These are phyloP conservation scores for Russula lepida DNA, from an alignment of 768 basidiomycete genomes.

Conservation along the genomic window DNA sequence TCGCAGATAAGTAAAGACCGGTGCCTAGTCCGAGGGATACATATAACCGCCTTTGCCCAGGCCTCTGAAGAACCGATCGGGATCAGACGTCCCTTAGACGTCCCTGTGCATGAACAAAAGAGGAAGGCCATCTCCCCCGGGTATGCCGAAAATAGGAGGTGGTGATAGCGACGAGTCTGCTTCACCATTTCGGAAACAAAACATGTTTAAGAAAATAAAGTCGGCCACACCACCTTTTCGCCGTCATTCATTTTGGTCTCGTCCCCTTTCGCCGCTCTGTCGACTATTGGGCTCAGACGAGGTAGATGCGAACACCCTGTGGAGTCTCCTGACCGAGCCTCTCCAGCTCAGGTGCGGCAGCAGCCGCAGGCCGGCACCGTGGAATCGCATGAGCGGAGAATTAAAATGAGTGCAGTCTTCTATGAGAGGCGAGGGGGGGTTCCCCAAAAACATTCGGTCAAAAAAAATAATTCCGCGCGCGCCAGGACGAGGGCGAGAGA, in stretches of 20 bases:
- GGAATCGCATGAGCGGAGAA: neutral
- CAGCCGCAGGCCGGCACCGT: neutral
- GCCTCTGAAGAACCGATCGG: neutral
- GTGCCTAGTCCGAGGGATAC: neutral
- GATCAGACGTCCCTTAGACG: neutral
- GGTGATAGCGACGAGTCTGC: neutral
- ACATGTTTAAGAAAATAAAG: neutral
- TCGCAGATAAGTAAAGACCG: neutral
- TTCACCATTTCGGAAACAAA: neutral
- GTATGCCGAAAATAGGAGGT: neutral
- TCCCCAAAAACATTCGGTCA: neutral
- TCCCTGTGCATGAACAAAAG: neutral
- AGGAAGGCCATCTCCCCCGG: neutral
- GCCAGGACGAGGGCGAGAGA: neutral
- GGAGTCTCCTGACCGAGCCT: neutral
- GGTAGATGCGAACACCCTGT: neutral
- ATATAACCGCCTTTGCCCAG: neutral
- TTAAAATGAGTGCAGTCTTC: too few relatives aligned
- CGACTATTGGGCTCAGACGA: neutral
- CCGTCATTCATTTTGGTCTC: neutral
- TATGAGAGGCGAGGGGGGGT: neutral
- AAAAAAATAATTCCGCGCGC: neutral
- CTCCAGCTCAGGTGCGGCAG: neutral
- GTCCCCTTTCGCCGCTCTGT: neutral
- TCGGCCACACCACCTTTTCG: neutral